Base-by-base conservation (phyloP, 371 early-diverging fungal genomes). In the Apophysomyces variabilis region DNA sequence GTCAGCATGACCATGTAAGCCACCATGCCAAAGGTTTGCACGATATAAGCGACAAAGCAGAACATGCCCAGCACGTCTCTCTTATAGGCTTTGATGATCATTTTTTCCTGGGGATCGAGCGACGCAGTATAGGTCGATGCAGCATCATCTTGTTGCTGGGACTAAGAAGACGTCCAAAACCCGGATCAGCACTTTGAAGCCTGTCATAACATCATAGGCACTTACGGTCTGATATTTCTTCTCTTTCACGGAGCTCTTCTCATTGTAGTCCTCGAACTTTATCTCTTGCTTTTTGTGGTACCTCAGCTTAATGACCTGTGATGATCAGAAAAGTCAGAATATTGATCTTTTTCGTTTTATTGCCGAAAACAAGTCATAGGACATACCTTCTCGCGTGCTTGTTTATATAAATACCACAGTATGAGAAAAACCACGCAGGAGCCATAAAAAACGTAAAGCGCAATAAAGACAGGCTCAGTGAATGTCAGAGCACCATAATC, bases 381-480 rank as follows among this genome's bases (percentile, higher is more conserved):
- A 8, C 43, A 45, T 54, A 69, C 71, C 62, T 69, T 77, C 63
- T 79, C 83, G 32, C 70, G 59, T 14, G 58, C 60, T 3, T 57
- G 84, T 75, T 92, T 90, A 68, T 92, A 92, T 1, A 82, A 38
- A 36, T 77, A 77, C 66, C 91, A 90, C 0, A 76, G 61, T 11
- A 85, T 60, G 18, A 84, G 67, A 58, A 89, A 71, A 26, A 81
- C 72, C 6, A 81, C 78, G 36, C 89, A 75, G 75, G 89, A 91
- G n/a, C 85, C 85, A 39, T 87, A 79, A 36, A 88, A 87, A 6
- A 79, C 73, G 45, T 78, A 70, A 18, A 84, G 61, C 5, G 87
- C 80, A 60, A 87, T 78, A 57, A 78, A 79, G n/a, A 76, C 71
- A 61, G 71, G 74, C 38, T 79, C 84, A 57, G 70, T 62, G 61